Evolutionary conservation across 176 grass and related monocot species (phyloP).

Genomic region (Rhynchospora tenuis): DNA sequence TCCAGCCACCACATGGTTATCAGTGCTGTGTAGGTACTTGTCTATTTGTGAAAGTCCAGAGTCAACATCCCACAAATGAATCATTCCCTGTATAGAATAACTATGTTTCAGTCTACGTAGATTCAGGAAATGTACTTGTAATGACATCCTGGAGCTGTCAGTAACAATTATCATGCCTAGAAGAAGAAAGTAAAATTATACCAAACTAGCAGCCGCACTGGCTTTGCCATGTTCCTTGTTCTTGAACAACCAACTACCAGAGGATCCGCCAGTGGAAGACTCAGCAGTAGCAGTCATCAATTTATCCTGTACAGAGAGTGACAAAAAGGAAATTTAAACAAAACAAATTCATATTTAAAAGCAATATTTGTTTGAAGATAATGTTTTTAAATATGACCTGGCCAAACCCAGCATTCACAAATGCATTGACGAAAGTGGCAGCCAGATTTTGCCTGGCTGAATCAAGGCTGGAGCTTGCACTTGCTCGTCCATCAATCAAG

Average conservation of each 20-base stretch:
- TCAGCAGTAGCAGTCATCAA: slow-evolving; percentile 85
- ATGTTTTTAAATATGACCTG: slow-evolving; percentile 46
- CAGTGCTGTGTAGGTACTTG: slow-evolving; percentile 84
- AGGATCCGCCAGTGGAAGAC: slow-evolving; percentile 67
- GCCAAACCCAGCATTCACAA: slow-evolving; percentile 98
- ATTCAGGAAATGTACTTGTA: slow-evolving; percentile 9
- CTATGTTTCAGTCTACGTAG: background rate
- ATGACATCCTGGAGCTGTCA: slow-evolving; percentile 1
- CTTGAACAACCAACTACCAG: slow-evolving; percentile 91
- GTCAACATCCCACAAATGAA: slow-evolving; percentile 95
- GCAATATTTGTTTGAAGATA: background rate
- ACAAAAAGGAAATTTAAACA: slow-evolving; percentile 6
- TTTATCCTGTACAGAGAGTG: slow-evolving; percentile 71
- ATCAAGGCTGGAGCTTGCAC: slow-evolving; percentile 93
- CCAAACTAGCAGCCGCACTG: slow-evolving; percentile 89
- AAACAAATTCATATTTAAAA: slow-evolving; percentile 1
- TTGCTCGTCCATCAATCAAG: slow-evolving; percentile 85
- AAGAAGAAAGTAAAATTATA: slow-evolving; percentile 27
- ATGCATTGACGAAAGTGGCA: slow-evolving; percentile 98
- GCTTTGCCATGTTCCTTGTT: slow-evolving; percentile 99
- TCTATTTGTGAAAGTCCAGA: slow-evolving; percentile 82
- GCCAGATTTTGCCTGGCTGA: slow-evolving; percentile 95
- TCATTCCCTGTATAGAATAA: slow-evolving; percentile 67
- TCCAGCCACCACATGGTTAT: slow-evolving; percentile 94
- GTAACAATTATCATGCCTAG: background rate